Percentiles rank a stretch among this genome's conserved stretches.
Evolutionary conservation across 345 rosid species (phyloP).

Genomic region (Pugionium cornutum): DNA sequence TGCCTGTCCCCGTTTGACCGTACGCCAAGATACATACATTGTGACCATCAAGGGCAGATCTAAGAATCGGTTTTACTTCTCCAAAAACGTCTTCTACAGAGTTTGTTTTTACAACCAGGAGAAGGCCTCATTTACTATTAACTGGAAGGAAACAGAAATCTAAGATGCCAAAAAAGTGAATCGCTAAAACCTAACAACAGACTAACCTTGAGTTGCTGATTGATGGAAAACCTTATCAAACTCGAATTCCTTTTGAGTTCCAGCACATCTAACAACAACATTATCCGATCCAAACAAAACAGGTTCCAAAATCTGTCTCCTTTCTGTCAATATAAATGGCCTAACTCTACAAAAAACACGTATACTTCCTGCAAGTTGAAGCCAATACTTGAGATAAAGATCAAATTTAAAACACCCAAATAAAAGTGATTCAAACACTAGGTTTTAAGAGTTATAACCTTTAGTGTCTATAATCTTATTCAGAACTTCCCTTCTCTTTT

Average conservation of each 20-base stretch:
- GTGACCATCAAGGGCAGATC: conserved; percentile 93
- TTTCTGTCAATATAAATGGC: conserved; percentile 50
- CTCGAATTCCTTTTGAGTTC: conserved; percentile 63
- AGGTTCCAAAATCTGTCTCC: conserved; percentile 52
- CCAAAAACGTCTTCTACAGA: conserved; percentile 71
- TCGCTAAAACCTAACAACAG: conserved; percentile 29
- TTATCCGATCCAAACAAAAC: conserved; percentile 49
- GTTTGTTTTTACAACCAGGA: conserved; percentile 47
- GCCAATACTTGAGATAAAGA: conserved; percentile 18
- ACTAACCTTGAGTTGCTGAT: conserved; percentile 77
- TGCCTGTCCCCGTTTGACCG: conserved; percentile 68
- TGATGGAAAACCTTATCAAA: conserved; percentile 74
- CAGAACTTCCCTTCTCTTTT: conserved; percentile 61
- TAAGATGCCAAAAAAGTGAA: conserved; percentile 17
- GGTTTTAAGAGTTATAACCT: conserved; percentile 46
- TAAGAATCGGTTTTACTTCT: conserved; percentile 77
- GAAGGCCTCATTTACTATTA: conserved; percentile 43
- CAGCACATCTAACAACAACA: conserved; percentile 58
- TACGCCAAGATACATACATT: conserved; percentile 87
- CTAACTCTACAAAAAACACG: conserved; percentile 85
- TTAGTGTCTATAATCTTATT: conserved; percentile 72
- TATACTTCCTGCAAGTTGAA: conserved; percentile 66
- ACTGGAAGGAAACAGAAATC: conserved; percentile 40
- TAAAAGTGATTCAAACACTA: conserved; percentile 11
- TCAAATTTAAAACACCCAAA: neutral